Evolutionary conservation across 805 yeast genomes (phyloP).

Genomic region (Saturnispora hagleri): DNA sequence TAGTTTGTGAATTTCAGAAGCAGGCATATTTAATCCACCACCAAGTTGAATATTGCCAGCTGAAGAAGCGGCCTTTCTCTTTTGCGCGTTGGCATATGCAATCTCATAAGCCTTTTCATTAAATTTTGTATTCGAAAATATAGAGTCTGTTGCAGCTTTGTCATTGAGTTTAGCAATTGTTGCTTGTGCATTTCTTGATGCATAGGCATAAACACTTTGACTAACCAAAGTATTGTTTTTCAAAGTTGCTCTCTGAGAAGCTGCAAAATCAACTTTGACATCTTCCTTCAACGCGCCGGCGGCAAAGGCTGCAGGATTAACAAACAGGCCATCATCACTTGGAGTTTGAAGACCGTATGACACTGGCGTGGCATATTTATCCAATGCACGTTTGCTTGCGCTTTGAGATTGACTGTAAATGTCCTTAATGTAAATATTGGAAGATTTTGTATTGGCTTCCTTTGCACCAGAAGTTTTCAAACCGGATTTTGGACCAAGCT

Average conservation of each 20-base stretch:
- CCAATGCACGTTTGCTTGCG: slow-evolving; percentile 8
- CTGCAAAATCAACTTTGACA: slow-evolving; percentile 31
- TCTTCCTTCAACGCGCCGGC: slow-evolving; percentile 38
- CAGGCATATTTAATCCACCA: slow-evolving; percentile 75
- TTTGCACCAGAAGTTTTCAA: slow-evolving; percentile 16
- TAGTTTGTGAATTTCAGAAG: slow-evolving; percentile 65
- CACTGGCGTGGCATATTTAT: slow-evolving; percentile 14
- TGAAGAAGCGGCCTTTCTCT: slow-evolving; percentile 40
- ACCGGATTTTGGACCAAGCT: slow-evolving; percentile 26
- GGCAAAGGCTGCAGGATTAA: slow-evolving; percentile 39
- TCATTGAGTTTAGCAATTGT: slow-evolving; percentile 21
- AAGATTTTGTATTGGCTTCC: slow-evolving; percentile 24
- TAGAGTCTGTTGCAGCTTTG: slow-evolving; percentile 17
- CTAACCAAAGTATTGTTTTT: slow-evolving; percentile 32
- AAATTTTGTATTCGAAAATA: slow-evolving; percentile 25
- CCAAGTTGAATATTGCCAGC: slow-evolving; percentile 63
- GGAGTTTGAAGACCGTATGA: slow-evolving; percentile 33
- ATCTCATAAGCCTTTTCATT: slow-evolving; percentile 68
- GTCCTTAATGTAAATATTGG: slow-evolving; percentile 11
- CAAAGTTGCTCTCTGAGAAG: slow-evolving; percentile 32
- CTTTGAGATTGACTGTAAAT: slow-evolving; percentile 11
- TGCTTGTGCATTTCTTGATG: slow-evolving; percentile 41
- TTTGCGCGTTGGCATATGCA: slow-evolving; percentile 61
- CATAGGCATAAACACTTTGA: slow-evolving; percentile 38
- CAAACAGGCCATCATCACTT: slow-evolving; percentile 24